Conservation (phyloP, 2,329 filamentous ascomycete species). For the Colletotrichum viniferum region DNA sequence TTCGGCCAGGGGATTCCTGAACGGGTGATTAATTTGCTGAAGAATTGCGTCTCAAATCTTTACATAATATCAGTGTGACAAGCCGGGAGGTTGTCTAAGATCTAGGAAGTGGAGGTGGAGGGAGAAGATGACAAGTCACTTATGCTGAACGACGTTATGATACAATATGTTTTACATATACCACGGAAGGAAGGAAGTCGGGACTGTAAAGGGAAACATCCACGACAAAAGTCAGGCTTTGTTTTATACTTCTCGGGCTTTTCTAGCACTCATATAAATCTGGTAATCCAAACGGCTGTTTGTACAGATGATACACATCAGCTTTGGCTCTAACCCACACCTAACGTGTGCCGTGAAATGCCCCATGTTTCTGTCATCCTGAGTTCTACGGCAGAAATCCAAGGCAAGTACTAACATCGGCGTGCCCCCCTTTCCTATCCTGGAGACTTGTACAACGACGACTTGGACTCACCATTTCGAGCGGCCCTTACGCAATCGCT, state of each 20-base stretch:
- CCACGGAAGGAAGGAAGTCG: background rate
- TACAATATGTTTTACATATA: background rate
- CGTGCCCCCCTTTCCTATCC: too few species aligned
- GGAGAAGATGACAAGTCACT: background rate
- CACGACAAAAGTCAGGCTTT: background rate
- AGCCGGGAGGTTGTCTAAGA: background rate
- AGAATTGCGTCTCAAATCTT: background rate
- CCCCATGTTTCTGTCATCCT: too few species aligned
- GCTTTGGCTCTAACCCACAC: background rate
- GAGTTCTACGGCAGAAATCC: too few species aligned
- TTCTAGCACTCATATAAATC: background rate
- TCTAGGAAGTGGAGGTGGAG: background rate
- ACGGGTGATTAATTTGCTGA: background rate
- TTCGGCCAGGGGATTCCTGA: slow-evolving; percentile 66
- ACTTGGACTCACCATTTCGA: too few species aligned
- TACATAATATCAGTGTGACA: background rate
- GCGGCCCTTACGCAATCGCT: too few species aligned
- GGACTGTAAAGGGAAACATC: background rate
- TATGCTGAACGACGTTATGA: slow-evolving; percentile 11
- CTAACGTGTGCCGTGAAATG: too few species aligned
- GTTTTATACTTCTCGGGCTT: background rate
- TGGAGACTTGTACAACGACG: too few species aligned
- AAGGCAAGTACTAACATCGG: too few species aligned
- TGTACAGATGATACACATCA: background rate
- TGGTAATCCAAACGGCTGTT: background rate